These are phyloP conservation scores for Oryza rufipogon DNA, from an alignment of 176 grass and related monocot genomes.

Conservation along the genomic window DNA sequence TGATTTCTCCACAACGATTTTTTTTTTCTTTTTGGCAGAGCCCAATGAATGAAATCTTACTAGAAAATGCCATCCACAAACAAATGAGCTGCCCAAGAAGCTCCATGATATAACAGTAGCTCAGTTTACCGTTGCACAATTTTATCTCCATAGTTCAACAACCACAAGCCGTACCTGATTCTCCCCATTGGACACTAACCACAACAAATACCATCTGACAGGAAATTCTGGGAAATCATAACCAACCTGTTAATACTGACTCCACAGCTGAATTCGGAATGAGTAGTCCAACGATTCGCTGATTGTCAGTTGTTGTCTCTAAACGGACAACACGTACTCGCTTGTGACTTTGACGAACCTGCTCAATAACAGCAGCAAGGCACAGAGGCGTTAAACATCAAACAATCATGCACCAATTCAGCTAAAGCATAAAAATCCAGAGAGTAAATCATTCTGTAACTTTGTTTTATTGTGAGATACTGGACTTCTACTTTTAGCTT, in stretches of 20 bases:
- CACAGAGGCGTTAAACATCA: constrained; percentile 41
- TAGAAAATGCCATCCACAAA: not conserved
- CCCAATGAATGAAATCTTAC: constrained; percentile 3
- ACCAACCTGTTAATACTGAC: constrained; percentile 84
- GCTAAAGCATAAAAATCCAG: constrained; percentile 11
- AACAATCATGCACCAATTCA: constrained; percentile 21
- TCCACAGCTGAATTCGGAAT: constrained; percentile 95
- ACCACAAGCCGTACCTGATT: not conserved
- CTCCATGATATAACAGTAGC: not conserved
- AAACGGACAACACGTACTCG: constrained; percentile 83
- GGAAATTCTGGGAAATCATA: constrained; percentile 5
- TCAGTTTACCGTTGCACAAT: not conserved
- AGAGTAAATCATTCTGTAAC: constrained; percentile 1
- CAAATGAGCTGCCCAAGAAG: not conserved
- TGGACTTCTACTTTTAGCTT: not conserved
- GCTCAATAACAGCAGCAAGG: constrained; percentile 36
- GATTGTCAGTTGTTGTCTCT: constrained; percentile 70
- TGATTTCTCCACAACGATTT: not conserved
- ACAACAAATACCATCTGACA: constrained; percentile 2
- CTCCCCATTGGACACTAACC: not conserved
- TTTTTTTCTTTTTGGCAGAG: not conserved
- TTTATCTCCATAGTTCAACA: not conserved
- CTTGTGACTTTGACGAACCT: constrained; percentile 78
- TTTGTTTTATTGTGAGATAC: constrained; percentile 5
- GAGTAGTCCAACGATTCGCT: constrained; percentile 75